These are phyloP conservation scores for Tetrahymena thermophila DNA, from an alignment of 73 alveolate genomes.

Conservation along the genomic window DNA sequence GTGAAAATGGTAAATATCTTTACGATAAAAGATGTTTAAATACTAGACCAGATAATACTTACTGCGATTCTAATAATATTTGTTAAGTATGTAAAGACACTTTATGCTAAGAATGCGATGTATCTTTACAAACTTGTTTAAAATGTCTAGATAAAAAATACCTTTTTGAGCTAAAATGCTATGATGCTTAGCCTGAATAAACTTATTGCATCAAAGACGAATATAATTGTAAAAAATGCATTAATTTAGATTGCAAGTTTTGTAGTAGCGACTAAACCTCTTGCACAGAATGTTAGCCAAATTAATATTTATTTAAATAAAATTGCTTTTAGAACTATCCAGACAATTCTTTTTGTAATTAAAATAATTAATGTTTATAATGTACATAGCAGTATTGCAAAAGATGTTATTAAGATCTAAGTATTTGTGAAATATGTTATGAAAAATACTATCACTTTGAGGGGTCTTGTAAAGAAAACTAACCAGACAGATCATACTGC, in stretches of 20 bases:
- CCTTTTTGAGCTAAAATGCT: too few species aligned
- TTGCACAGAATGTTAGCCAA: background rate
- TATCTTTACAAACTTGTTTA: too few species aligned
- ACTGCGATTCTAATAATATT: background rate
- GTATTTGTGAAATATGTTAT: background rate
- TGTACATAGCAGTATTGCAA: background rate
- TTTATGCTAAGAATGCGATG: background rate
- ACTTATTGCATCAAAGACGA: too few species aligned
- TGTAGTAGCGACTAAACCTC: background rate
- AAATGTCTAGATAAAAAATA: too few species aligned
- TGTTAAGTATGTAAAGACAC: background rate
- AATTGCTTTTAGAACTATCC: background rate
- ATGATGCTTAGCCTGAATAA: too few species aligned
- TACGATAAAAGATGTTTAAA: background rate
- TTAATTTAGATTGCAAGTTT: too few species aligned
- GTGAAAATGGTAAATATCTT: background rate
- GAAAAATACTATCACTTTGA: background rate
- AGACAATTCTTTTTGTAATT: background rate
- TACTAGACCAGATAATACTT: background rate
- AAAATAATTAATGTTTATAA: background rate
- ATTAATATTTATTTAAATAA: background rate
- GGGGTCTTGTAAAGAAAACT: background rate
- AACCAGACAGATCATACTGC: background rate
- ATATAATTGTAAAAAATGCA: too few species aligned
- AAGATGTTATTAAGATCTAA: background rate